Evolutionary conservation across 345 rosid genomes (phyloP).

Genomic region (Eucalyptus erythrocorys): DNA sequence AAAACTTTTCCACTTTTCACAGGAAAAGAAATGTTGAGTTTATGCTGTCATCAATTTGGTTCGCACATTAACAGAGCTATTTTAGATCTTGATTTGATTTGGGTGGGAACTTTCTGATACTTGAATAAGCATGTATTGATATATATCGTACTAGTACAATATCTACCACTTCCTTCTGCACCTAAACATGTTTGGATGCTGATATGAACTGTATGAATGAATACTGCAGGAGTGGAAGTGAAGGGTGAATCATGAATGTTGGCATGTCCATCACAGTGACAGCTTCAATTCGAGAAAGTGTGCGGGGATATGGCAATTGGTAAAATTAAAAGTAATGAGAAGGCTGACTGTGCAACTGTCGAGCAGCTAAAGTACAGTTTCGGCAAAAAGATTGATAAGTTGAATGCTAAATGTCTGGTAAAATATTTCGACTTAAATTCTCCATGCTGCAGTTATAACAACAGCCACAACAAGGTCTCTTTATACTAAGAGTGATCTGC

Average conservation of each 20-base stretch:
- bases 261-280: rapidly evolving
- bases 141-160: rapidly evolving
- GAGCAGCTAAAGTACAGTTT: no score
- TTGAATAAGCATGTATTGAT: background rate
- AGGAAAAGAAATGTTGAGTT: no score
- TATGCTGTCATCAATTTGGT: background rate
- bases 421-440: no score
- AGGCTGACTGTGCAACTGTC: background rate
- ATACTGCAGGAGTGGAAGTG: no score
- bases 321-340: no score
- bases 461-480: rapidly evolving
- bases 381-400: background rate
- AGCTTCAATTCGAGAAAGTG: no score
- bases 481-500: no score
- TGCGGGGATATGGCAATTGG: no score
- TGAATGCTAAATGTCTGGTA: background rate
- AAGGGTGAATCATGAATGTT: no score
- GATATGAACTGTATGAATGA: no score
- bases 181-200: background rate
- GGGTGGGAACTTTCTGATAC: background rate
- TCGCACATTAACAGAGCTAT: background rate
- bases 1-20: background rate
- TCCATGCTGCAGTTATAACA: no score
- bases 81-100: background rate
- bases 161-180: background rate